Evolutionary conservation across 495 filamentous ascomycete genomes (phyloP).

Genomic region (Astrothelium subdiscretum): DNA sequence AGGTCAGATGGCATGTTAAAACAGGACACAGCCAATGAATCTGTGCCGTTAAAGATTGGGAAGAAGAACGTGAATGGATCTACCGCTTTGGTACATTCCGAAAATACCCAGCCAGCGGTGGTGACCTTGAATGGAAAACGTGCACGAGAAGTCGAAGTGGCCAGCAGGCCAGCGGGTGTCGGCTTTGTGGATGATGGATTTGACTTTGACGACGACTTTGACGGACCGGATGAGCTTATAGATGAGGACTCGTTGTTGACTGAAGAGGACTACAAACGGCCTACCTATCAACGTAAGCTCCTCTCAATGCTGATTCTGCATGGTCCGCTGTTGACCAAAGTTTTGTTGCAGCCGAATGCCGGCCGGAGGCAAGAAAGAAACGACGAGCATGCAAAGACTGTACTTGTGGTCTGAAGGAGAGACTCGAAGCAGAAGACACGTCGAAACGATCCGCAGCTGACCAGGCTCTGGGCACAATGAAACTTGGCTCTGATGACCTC

Average conservation of each 20-base stretch:
- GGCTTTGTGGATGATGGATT: conserved; percentile 63
- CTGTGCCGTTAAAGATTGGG: conserved; percentile 62
- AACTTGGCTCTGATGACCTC: conserved; percentile 68
- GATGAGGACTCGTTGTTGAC: conserved; percentile 80
- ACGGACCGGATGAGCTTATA: conserved; percentile 51
- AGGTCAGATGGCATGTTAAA: conserved; percentile 56
- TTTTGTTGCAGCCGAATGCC: conserved; percentile 51
- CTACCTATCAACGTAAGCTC: conserved; percentile 30
- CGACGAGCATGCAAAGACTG: conserved; percentile 95
- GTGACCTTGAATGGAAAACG: conserved; percentile 18
- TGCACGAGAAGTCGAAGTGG: conserved; percentile 6
- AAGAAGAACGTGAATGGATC: conserved; percentile 47
- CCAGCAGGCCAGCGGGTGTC: conserved; percentile 43
- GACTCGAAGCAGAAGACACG: conserved; percentile 69
- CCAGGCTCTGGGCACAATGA: conserved; percentile 49
- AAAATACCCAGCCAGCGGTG: background rate
- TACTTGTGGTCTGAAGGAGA: conserved; percentile 76
- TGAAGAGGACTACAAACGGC: conserved; percentile 65
- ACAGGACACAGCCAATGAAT: conserved; percentile 50
- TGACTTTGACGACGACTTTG: conserved; percentile 57
- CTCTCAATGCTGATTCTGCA: background rate
- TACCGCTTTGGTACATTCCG: conserved; percentile 22
- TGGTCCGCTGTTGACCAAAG: background rate
- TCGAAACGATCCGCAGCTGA: conserved; percentile 54
- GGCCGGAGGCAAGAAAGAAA: conserved; percentile 70